Evolutionary conservation across 805 yeast species (phyloP).

Genomic region (Wickerhamiella dianesei): DNA sequence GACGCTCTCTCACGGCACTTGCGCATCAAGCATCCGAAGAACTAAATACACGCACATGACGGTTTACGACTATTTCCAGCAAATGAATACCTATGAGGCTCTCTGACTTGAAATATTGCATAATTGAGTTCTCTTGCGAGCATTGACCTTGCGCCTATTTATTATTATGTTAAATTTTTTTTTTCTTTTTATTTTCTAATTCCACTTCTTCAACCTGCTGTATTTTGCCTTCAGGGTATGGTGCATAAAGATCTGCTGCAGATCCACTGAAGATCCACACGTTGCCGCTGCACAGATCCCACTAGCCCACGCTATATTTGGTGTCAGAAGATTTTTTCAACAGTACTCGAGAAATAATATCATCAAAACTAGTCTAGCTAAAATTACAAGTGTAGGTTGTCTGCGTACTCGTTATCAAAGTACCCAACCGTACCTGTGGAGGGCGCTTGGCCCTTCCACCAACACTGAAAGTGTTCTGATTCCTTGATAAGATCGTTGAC

Average conservation of each 20-base stretch:
- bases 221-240: too few relatives aligned
- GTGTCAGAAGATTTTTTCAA: background rate
- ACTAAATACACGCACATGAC: background rate
- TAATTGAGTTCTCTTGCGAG: background rate
- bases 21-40: constrained; percentile 66
- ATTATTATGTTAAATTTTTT: background rate
- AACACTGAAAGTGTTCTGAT: constrained; percentile 1
- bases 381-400: too few relatives aligned
- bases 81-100: background rate
- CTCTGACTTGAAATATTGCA: background rate
- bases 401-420: background rate
- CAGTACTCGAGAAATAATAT: too few relatives aligned
- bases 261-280: too few relatives aligned
- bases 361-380: too few relatives aligned
- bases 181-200: too few relatives aligned
- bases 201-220: too few relatives aligned
- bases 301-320: background rate
- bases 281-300: too few relatives aligned
- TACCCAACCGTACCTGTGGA: background rate
- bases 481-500: constrained; percentile 1
- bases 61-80: constrained; percentile 1
- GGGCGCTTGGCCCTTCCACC: background rate
- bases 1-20: constrained; percentile 92
- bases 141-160: background rate
- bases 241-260: too few relatives aligned